Conservation (phyloP, 1,284 basidiomycete species). For the Schizopora paradoxa region DNA sequence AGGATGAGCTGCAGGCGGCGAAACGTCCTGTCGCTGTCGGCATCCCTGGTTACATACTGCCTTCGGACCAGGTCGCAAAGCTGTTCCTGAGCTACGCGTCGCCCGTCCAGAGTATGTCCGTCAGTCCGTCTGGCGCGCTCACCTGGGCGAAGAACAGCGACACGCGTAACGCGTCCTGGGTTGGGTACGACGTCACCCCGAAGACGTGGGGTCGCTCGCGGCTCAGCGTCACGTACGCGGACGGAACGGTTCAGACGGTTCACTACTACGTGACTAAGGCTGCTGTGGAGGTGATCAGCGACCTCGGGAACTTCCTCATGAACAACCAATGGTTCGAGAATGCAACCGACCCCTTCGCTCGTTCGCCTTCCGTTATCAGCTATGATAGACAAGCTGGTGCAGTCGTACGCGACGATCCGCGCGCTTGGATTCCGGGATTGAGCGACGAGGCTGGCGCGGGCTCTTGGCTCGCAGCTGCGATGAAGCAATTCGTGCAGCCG, state of each 20-base stretch:
- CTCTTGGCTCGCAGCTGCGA: slow-evolving; percentile 50
- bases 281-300: slow-evolving; percentile 40
- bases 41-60: slow-evolving; percentile 50
- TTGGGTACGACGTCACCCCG: slow-evolving; percentile 44
- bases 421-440: slow-evolving; percentile 54
- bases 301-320: slow-evolving; percentile 52
- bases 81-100: slow-evolving; percentile 46
- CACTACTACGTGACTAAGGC: slow-evolving; percentile 49
- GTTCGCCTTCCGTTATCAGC: slow-evolving; percentile 52
- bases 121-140: slow-evolving; percentile 44
- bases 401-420: slow-evolving; percentile 39
- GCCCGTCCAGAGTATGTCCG: slow-evolving; percentile 37
- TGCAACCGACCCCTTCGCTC: slow-evolving; percentile 44
- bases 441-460: slow-evolving; percentile 57
- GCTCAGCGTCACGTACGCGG: slow-evolving; percentile 44
- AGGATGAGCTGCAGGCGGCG: slow-evolving; percentile 37
- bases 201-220: slow-evolving; percentile 46
- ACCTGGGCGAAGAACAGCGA: slow-evolving; percentile 42
- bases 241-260: slow-evolving; percentile 48
- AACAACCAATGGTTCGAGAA: slow-evolving; percentile 52
- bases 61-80: slow-evolving; percentile 44
- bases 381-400: slow-evolving; percentile 50
- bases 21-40: slow-evolving; percentile 47
- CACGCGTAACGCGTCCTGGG: slow-evolving; percentile 38
- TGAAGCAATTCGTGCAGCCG: slow-evolving; percentile 54